These are phyloP conservation scores for Coniochaeta sp. DNA, from an alignment of 2,329 filamentous ascomycete genomes.

Conservation along the genomic window DNA sequence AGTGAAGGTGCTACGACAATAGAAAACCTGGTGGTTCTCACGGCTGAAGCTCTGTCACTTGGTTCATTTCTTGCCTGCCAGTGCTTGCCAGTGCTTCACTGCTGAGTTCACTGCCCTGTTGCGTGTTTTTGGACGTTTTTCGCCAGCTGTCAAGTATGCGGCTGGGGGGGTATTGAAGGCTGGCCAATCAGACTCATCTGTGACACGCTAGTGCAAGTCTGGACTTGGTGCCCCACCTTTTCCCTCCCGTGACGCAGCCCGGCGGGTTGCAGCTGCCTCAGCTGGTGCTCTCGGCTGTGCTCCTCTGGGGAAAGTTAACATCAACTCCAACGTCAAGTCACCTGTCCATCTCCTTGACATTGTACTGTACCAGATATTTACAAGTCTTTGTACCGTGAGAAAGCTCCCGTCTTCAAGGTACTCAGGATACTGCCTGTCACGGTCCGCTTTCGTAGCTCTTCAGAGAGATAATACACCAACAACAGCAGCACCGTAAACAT, in stretches of 20 bases:
- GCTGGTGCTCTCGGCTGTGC: too few relatives aligned
- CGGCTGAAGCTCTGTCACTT: neutral
- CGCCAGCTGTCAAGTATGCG: too few relatives aligned
- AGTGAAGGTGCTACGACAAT: neutral
- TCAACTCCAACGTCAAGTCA: slow-evolving; percentile 4
- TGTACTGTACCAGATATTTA: too few relatives aligned
- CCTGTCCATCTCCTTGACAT: too few relatives aligned
- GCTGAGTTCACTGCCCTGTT: too few relatives aligned
- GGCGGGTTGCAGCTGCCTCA: neutral
- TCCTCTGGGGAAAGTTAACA: slow-evolving; percentile 1
- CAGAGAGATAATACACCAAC: neutral
- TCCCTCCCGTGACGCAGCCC: slow-evolving; percentile 3
- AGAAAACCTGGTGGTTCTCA: neutral
- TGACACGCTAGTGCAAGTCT: neutral
- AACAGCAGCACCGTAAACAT: slow-evolving; percentile 29
- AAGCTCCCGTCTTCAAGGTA: too few relatives aligned
- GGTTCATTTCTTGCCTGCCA: neutral
- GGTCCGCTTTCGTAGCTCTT: neutral
- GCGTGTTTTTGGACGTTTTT: slow-evolving; percentile 2
- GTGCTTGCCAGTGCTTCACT: too few relatives aligned
- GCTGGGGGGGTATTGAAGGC: too few relatives aligned
- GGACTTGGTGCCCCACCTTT: neutral
- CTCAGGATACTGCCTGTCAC: too few relatives aligned
- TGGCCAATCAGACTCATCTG: neutral
- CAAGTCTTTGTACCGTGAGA: too few relatives aligned